Conservation (phyloP, 192 early-diverging fungal species). For the Piromyces finnis region DNA sequence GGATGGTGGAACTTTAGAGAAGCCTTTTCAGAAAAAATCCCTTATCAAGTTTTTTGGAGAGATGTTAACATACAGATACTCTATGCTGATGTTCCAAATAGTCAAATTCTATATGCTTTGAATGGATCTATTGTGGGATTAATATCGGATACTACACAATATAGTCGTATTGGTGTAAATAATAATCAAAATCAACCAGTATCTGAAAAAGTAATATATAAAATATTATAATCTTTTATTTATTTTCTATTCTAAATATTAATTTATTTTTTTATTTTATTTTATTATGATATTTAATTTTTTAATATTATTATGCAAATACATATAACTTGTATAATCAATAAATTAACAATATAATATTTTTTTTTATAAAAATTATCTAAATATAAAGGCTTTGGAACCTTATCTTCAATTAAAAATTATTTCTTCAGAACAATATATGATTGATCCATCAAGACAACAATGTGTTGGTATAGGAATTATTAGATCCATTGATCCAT, state of each 20-base stretch:
- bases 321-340: too few relatives aligned
- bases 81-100: constrained; percentile 54
- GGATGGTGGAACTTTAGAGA: constrained; percentile 30
- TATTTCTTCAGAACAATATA: background rate
- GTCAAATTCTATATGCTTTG: constrained; percentile 61
- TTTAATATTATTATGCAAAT: too few relatives aligned
- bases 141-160: constrained; percentile 24
- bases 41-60: constrained; percentile 42
- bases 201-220: too few relatives aligned
- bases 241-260: too few relatives aligned
- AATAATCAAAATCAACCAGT: too few relatives aligned
- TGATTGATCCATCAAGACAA: background rate
- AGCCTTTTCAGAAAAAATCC: constrained; percentile 28
- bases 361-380: too few relatives aligned
- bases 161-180: background rate
- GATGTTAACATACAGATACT: constrained; percentile 46
- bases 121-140: constrained; percentile 75
- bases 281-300: too few relatives aligned
- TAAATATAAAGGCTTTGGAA: background rate
- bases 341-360: too few relatives aligned
- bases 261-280: too few relatives aligned
- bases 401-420: background rate
- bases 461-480: constrained; percentile 39
- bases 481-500: constrained; percentile 44
- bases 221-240: too few relatives aligned